Evolutionary conservation across 1,139 yeast genomes (phyloP), one percentile per base, ranked within the genome.

Genomic region (Kodamaea ohmeri): DNA sequence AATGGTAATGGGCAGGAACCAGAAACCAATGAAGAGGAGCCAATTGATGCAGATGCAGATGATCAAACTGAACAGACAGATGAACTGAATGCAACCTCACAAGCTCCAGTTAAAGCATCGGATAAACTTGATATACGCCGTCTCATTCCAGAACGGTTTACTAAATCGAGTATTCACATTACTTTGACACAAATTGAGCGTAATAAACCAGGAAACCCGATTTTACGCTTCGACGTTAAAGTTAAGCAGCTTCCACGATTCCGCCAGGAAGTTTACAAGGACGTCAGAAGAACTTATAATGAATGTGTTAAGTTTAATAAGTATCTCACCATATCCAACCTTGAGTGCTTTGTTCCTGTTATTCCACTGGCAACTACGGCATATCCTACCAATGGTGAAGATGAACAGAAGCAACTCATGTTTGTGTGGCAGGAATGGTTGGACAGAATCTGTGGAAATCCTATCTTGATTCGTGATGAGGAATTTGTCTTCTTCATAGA

Each of bases 301-400:
- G 99, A 92, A 58, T 71, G 89, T 47, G 76, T 75, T 32, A 78
- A 80, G 49, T 78, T 94, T 53, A 87, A 86, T 63, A 81, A 80
- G 51, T 92, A 84, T 55, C 67, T 90, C 48, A 78, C 80, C 42
- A 78, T 83, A 16, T 85, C 95, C 28, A 84, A 88, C 51, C 81
- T 94, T 24, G 98, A 92, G 59, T 90, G 94, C 44, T 89, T 92
- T 62, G 92, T 94, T 4, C 97, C 98, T 0, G 81, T 94, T 2
- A 67, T 92, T 27, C 97, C 97, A 0, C 68, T 73, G 28, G 69
- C 92, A 1, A 70, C 67, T 4, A 84, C 96, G 0, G 75, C 92
- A 12, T 90, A 81, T 52, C 95, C 96, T 5, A 67, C 80, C 11
- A 88, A 87, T 38, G 87, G 92, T 20, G 88, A 85, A 32, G 97